Evolutionary conservation across 1,284 basidiomycete species (phyloP).

Genomic region (Sanghuangporus baumii): DNA sequence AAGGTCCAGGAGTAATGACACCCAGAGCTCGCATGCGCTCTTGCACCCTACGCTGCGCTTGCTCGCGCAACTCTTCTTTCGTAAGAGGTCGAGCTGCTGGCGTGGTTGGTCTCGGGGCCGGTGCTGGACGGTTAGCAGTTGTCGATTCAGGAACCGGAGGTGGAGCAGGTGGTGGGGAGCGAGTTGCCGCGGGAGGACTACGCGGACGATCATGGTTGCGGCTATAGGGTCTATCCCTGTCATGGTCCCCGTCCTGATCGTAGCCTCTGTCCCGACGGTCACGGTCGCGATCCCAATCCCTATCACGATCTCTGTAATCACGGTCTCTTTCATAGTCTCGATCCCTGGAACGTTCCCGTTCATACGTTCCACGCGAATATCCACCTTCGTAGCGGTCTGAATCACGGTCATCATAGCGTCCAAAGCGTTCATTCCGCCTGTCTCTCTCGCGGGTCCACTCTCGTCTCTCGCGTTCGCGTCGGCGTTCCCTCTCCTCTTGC

Average conservation of each 20-base stretch:
- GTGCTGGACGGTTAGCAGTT: conserved; percentile 34
- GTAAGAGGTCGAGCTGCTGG: conserved; percentile 76
- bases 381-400: conserved; percentile 23
- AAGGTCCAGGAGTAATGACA: conserved; percentile 48
- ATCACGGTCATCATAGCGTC: conserved; percentile 54
- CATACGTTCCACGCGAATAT: conserved; percentile 34
- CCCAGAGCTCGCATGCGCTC: conserved; percentile 88
- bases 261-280: conserved; percentile 25
- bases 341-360: conserved; percentile 29
- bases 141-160: conserved; percentile 29
- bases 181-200: conserved; percentile 45
- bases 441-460: conserved; percentile 82
- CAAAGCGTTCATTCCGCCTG: conserved; percentile 77
- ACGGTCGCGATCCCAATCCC: conserved; percentile 24
- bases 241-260: conserved; percentile 27
- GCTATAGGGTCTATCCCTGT: conserved; percentile 10
- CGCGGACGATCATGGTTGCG: conserved; percentile 43
- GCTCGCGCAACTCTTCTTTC: conserved; percentile 75
- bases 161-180: conserved; percentile 46
- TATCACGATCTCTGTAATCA: conserved; percentile 24
- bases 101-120: conserved; percentile 46
- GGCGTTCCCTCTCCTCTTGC: conserved; percentile 76
- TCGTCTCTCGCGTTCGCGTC: conserved; percentile 71
- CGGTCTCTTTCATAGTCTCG: conserved; percentile 34
- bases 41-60: conserved; percentile 82